Evolutionary conservation across 164 flowering plant species (phyloP), one percentile per base, ranked within the genome.

Genomic region (Nymphaea thermarum): DNA sequence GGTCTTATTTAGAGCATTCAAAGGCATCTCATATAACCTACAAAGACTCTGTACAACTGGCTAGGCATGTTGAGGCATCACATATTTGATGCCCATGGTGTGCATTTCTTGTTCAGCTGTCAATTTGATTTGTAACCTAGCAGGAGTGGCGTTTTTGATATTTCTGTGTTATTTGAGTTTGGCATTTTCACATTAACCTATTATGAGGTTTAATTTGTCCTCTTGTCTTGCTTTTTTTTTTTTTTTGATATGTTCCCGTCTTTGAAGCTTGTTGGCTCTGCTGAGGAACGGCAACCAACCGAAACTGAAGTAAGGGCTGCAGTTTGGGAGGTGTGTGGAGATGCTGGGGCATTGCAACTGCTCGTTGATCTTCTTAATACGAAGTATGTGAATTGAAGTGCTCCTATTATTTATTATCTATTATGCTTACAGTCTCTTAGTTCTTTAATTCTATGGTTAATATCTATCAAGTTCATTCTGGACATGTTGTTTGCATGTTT

Each of bases 301-400:
- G 89, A 85, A 64, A 43, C 82, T 15, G 99, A 95, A 80, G 93
- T 88, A 69, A 86, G 81, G 67, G 83, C 89, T 43, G 97, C 99
- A 55, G 80, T 90, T 42, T 95, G 99, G 99, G 99, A 95, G 80
- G 85, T 82, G 64, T 90, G 97, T 78, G 99, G 99, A 59, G 97
- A 95, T 81, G 82, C 93, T 72, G 95, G 99, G 69, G 99, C 98
- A 71, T 63, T 95, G 62, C 99, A 89, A 66, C 73, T 95, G 77
- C 96, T 95, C 70, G 86, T 92, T 73, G 97, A 95, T 82, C 91
- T 92, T 78, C 89, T 95, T 74, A 81, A 86, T 44, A 75, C 62
- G 65, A 95, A 87, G 99, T 92, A 86, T 11, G 77, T 60, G 55
- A 47, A 47, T 6, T 47, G 5, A 6, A 47, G 55, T 3, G 5